Base-by-base conservation (phyloP, 176 grass and related monocot species). In the Elaeis guineensis region DNA sequence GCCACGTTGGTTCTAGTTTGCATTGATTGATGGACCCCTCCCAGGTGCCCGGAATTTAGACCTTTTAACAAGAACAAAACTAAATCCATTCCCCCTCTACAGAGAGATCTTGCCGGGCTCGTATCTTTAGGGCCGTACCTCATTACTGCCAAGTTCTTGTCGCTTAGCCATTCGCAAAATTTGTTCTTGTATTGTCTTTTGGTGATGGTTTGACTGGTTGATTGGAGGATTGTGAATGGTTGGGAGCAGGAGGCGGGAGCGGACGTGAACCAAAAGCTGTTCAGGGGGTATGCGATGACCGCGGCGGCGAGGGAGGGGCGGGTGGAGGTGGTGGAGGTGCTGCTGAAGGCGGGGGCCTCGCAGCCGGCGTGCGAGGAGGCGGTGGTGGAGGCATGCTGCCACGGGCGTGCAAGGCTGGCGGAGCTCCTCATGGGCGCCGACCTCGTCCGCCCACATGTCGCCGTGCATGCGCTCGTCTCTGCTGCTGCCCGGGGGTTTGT, bases 351-450 rank as follows among this genome's bases (percentile, higher is more conserved):
- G 0, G 93, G 93, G 11, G 76, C 93, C 18, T 91, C 87, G 39
- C 93, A 98, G 73, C 88, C 79, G 5, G 87, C 93, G 0, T 98
- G 93, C 66, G 93, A 98, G 78, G 93, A 98, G 70, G 93, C 93
- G 60, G 65, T 98, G 66, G 84, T 98, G 21, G 93, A 98, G 81
- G 87, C 88, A 6, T 79, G 84, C 25, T 48, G 83, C 35, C 87
- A 98, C 53, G 85, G 84, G 44, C 79, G 70, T 59, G 76, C 88
- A 4, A 52, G 72, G n/a, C 79, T 98, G 23, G 81, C 77, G 5
- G 81, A 76, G 49, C 78, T 92, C 61, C 72, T 89, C 63, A 92
- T 98, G 88, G 32, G 61, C 54, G 89, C 87, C 17, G 93, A 98
- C 64, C 87, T 98, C 55, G 79, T 98, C 60, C 70, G 84, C 55